A percentile compares a stretch with the other conserved stretches of the same genome.
These are phyloP conservation scores for Erucastrum elatum DNA, from an alignment of 345 rosid genomes.

Conservation along the genomic window DNA sequence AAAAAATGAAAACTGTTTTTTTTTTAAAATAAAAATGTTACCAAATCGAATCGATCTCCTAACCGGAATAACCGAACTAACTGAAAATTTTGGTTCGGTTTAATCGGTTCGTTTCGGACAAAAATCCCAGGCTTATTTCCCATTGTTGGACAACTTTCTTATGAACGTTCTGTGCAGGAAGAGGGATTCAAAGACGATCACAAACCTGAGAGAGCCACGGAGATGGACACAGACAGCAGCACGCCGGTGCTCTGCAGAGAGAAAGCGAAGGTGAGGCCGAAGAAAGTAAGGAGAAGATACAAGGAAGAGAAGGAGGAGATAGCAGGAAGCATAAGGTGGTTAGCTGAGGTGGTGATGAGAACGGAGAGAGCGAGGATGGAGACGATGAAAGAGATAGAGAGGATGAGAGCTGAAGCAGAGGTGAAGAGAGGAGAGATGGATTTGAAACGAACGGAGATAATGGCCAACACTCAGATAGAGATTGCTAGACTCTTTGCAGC, in stretches of 20 bases:
- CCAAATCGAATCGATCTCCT: neutral
- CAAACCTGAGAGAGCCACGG: constrained; percentile 49
- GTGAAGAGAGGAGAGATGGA: constrained; percentile 83
- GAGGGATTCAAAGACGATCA: constrained; percentile 56
- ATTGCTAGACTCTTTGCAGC: constrained; percentile 69
- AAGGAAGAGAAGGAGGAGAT: constrained; percentile 57
- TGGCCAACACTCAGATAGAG: constrained; percentile 89
- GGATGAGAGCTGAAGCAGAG: constrained; percentile 88
- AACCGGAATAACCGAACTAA: neutral
- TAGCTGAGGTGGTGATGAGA: constrained; percentile 79
- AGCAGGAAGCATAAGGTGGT: constrained; percentile 77
- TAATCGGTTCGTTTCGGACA: neutral
- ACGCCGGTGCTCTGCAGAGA: constrained; percentile 75
- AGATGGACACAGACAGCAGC: constrained; percentile 75
- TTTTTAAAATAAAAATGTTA: no score
- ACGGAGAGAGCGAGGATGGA: constrained; percentile 89
- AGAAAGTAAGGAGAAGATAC: constrained; percentile 49
- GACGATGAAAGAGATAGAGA: constrained; percentile 83
- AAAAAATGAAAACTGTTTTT: no score
- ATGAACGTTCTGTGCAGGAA: constrained; percentile 43
- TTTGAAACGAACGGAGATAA: constrained; percentile 83
- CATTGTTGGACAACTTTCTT: neutral
- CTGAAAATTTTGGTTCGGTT: neutral
- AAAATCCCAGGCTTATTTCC: neutral
- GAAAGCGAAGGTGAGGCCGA: constrained; percentile 48